Percentiles rank a stretch among this genome's conserved stretches.
Evolutionary conservation across 140 eudicot species (phyloP).

Genomic region (Bidens hawaiensis): DNA sequence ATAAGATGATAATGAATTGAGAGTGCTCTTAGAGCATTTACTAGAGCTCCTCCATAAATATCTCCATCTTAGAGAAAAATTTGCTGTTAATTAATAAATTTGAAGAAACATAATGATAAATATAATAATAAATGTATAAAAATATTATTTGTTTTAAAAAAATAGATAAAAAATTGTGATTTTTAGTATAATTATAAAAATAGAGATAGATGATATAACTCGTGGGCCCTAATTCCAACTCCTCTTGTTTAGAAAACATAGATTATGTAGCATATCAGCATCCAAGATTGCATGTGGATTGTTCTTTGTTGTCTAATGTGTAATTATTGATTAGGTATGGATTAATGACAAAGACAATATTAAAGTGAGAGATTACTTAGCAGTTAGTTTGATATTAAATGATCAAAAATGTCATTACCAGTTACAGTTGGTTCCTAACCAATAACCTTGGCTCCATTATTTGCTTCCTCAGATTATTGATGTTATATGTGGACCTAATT

Average conservation of each 20-base stretch:
- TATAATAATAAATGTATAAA: too few species aligned
- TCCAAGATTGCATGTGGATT: conserved; percentile 13
- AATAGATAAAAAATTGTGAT: too few species aligned
- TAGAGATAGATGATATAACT: conserved; percentile 6
- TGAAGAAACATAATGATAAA: too few species aligned
- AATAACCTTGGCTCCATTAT: conserved; percentile 13
- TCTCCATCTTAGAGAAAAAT: too few species aligned
- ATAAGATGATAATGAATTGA: too few species aligned
- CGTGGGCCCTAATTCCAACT: conserved; percentile 14
- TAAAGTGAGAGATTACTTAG: conserved; percentile 18
- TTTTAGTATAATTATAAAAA: too few species aligned
- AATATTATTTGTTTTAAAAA: too few species aligned
- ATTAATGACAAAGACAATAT: background rate
- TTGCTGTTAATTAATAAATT: too few species aligned
- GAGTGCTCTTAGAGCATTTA: too few species aligned
- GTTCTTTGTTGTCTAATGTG: conserved; percentile 20
- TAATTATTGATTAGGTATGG: conserved; percentile 9
- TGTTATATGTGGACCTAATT: conserved; percentile 15
- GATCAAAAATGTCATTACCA: conserved; percentile 22
- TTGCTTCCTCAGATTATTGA: background rate
- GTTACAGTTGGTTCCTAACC: conserved; percentile 12
- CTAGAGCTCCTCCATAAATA: too few species aligned
- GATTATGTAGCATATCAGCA: conserved; percentile 20
- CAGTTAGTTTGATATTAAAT: conserved; percentile 16
- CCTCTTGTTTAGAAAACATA: background rate